Conservation (phyloP, 2,329 filamentous ascomycete species). For the Alternaria triticina region DNA sequence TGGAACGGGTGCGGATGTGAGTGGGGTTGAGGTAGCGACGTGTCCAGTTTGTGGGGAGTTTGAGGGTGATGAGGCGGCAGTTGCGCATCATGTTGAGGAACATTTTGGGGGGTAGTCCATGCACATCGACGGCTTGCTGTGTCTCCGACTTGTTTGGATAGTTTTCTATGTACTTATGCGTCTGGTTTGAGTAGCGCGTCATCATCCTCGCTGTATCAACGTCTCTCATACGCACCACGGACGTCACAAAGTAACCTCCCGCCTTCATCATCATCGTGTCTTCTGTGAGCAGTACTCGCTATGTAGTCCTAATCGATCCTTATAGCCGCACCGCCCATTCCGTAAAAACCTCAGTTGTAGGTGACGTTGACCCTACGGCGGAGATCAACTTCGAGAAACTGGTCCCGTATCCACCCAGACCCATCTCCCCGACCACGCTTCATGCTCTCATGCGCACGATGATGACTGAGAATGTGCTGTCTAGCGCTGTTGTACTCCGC, state of each 20-base stretch:
- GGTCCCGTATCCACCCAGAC: not conserved
- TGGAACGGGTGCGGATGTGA: constrained; percentile 11
- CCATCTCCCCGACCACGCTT: not conserved
- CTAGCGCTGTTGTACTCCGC: not conserved
- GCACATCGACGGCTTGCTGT: not conserved
- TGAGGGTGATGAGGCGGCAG: constrained; percentile 71
- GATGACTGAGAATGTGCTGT: constrained; percentile 7
- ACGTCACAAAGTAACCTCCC: not conserved
- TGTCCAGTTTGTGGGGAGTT: constrained; percentile 73
- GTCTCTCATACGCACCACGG: not conserved
- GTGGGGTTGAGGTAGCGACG: constrained; percentile 36
- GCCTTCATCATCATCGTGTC: not conserved
- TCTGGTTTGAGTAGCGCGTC: not conserved
- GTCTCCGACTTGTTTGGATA: not conserved
- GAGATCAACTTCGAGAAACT: not conserved
- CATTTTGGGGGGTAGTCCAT: constrained; percentile 54
- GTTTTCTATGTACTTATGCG: not conserved
- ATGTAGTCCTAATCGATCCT: not conserved
- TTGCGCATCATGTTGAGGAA: constrained; percentile 69
- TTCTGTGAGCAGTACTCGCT: not conserved
- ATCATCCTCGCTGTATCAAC: not conserved
- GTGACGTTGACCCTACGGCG: not conserved
- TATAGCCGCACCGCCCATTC: not conserved
- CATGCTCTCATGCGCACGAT: constrained; percentile 12
- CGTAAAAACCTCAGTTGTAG: not conserved